Percentiles rank a stretch among this genome's conserved stretches.
These are phyloP conservation scores for Cubamyces sp. DNA, from an alignment of 768 basidiomycete genomes.

Conservation along the genomic window DNA sequence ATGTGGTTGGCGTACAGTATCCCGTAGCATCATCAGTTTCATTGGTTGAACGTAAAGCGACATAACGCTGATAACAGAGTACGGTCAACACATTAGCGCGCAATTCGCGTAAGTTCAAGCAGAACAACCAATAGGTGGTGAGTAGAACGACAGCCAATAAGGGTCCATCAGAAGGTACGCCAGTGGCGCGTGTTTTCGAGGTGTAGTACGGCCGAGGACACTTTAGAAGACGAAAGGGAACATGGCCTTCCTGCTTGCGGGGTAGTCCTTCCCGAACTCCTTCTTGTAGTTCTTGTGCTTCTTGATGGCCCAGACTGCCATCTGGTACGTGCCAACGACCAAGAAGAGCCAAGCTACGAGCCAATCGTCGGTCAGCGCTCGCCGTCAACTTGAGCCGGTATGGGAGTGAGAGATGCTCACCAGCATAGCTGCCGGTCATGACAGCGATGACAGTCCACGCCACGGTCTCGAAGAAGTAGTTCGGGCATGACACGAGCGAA, in stretches of 20 bases:
- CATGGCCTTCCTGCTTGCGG: slow-evolving; percentile 71
- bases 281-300: slow-evolving; percentile 90
- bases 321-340: slow-evolving; percentile 61
- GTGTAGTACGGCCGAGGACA: background rate
- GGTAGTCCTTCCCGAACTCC: slow-evolving; percentile 91
- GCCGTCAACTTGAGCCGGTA: slow-evolving; percentile 1
- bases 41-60: background rate
- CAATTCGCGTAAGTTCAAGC: background rate
- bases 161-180: background rate
- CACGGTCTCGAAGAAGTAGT: slow-evolving; percentile 91
- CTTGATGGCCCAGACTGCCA: slow-evolving; percentile 88
- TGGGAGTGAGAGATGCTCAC: slow-evolving; percentile 48
- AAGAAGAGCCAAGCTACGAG: slow-evolving; percentile 65
- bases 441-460: slow-evolving; percentile 71
- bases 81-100: background rate
- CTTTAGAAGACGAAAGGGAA: slow-evolving; percentile 69
- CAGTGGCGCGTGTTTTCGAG: background rate
- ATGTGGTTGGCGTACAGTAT: slow-evolving; percentile 86
- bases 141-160: background rate
- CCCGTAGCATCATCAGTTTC: slow-evolving; percentile 41
- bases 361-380: background rate
- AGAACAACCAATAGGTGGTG: background rate
- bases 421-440: slow-evolving; percentile 78
- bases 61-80: background rate
- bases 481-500: slow-evolving; percentile 82